Evolutionary conservation across 2,329 filamentous ascomycete genomes (phyloP).

Genomic region (Colletotrichum tropicale): DNA sequence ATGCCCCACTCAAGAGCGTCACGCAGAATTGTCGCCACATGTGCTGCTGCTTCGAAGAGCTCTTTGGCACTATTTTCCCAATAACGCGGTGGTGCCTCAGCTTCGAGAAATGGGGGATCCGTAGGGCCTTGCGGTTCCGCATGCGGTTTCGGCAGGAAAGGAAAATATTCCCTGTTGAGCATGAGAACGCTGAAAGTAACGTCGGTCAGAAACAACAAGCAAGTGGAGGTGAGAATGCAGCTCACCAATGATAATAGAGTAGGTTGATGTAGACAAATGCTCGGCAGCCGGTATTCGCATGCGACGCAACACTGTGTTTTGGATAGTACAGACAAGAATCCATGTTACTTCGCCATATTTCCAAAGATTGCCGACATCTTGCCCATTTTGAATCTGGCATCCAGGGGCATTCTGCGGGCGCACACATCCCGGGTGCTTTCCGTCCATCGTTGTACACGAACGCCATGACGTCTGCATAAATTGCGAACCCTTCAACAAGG

Average conservation of each 20-base stretch:
- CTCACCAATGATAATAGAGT: not conserved
- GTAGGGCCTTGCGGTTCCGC: not conserved
- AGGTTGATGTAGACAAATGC: not conserved
- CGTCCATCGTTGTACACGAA: not conserved
- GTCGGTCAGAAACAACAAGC: not conserved
- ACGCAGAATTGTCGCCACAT: not conserved
- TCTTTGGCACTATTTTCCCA: not conserved
- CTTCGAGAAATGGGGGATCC: not conserved
- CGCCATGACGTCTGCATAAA: not conserved
- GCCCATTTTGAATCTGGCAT: not conserved
- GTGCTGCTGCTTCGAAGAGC: not conserved
- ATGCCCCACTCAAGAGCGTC: not conserved
- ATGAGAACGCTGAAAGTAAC: not conserved
- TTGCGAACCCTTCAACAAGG: not conserved
- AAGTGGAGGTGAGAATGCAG: rapidly evolving
- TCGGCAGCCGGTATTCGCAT: not conserved
- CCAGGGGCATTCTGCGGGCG: not conserved
- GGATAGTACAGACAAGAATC: not conserved
- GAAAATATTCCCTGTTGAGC: not conserved
- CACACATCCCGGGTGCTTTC: not conserved
- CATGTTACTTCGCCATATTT: not conserved
- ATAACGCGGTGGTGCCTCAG: not conserved
- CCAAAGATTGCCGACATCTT: not conserved
- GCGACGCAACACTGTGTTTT: not conserved
- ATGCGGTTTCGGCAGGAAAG: not conserved